A percentile compares a stretch with the other conserved stretches of the same genome.
These are phyloP conservation scores for Rhinocladiella mackenziei DNA, from an alignment of 2,329 filamentous ascomycete genomes.

Conservation along the genomic window DNA sequence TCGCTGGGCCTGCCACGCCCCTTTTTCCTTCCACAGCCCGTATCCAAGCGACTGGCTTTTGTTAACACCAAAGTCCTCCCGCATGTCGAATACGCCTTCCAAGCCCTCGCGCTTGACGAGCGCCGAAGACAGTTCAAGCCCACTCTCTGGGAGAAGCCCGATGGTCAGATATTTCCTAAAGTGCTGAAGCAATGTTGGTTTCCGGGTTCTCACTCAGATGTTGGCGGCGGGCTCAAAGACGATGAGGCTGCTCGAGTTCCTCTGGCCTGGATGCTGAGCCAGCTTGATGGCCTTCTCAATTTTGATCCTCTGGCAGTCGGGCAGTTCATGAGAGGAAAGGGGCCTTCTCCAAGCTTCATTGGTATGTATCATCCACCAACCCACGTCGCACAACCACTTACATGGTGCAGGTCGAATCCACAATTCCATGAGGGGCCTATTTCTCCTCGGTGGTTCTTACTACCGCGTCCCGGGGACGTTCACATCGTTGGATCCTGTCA, in stretches of 20 bases:
- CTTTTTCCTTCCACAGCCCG: constrained; percentile 10
- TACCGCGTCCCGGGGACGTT: constrained; percentile 7
- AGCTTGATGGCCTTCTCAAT: constrained; percentile 29
- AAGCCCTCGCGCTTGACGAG: constrained; percentile 39
- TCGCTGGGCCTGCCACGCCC: constrained; percentile 29
- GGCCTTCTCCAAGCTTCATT: constrained; percentile 1
- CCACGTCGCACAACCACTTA: not conserved
- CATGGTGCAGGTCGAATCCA: constrained; percentile 4
- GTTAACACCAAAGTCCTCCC: constrained; percentile 29
- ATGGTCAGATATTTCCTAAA: constrained; percentile 26
- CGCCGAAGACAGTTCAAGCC: constrained; percentile 46
- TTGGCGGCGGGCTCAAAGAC: constrained; percentile 46
- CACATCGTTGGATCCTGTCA: constrained; percentile 3
- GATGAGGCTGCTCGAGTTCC: constrained; percentile 45
- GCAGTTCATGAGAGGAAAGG: constrained; percentile 6
- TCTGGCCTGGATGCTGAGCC: constrained; percentile 49
- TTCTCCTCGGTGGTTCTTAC: constrained; percentile 6
- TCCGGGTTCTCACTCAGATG: constrained; percentile 51
- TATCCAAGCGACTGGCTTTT: constrained; percentile 27
- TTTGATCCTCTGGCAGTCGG: constrained; percentile 9
- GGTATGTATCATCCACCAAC: not conserved
- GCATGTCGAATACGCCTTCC: constrained; percentile 38
- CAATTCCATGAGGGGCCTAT: constrained; percentile 5
- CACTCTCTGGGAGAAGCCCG: constrained; percentile 49
- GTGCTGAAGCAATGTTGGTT: constrained; percentile 54